Evolutionary conservation across 2,329 filamentous ascomycete genomes (phyloP).

Genomic region (Ophiostoma sp.): DNA sequence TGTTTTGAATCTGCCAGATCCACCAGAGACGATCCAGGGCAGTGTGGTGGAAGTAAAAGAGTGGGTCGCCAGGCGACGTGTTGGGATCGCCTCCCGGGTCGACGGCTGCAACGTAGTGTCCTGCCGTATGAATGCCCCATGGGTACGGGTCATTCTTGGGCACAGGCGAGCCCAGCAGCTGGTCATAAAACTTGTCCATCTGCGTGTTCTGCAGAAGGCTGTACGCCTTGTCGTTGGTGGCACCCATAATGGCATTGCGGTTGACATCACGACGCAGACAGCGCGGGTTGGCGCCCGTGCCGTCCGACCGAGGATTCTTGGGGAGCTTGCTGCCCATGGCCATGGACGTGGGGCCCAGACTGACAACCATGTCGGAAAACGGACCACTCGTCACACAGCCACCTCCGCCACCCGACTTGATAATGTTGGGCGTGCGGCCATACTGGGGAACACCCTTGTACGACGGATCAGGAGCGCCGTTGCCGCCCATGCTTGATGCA

Average conservation of each 20-base stretch:
- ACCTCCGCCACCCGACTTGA: conserved; percentile 52
- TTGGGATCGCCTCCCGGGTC: conserved; percentile 41
- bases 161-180: conserved; percentile 29
- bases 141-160: conserved; percentile 27
- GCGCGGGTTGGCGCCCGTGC: conserved; percentile 45
- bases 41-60: conserved; percentile 45
- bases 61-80: conserved; percentile 42
- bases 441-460: conserved; percentile 35
- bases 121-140: conserved; percentile 38
- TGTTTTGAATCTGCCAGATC: conserved; percentile 46
- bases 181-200: conserved; percentile 30
- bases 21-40: conserved; percentile 44
- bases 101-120: conserved; percentile 40
- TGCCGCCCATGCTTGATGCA: conserved; percentile 50
- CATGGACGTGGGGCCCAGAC: conserved; percentile 41
- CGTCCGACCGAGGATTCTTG: conserved; percentile 39
- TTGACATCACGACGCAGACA: conserved; percentile 44
- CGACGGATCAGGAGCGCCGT: conserved; percentile 40
- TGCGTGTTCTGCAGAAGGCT: conserved; percentile 26
- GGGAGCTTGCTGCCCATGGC: conserved; percentile 35
- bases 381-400: conserved; percentile 56
- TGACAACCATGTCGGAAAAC: conserved; percentile 46
- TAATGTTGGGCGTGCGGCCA: conserved; percentile 42
- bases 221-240: conserved; percentile 33
- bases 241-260: conserved; percentile 32